Percentiles rank a stretch among this genome's conserved stretches.
These are phyloP conservation scores for Podaxis carcinomalis DNA, from an alignment of 768 basidiomycete species.

Conservation along the genomic window DNA sequence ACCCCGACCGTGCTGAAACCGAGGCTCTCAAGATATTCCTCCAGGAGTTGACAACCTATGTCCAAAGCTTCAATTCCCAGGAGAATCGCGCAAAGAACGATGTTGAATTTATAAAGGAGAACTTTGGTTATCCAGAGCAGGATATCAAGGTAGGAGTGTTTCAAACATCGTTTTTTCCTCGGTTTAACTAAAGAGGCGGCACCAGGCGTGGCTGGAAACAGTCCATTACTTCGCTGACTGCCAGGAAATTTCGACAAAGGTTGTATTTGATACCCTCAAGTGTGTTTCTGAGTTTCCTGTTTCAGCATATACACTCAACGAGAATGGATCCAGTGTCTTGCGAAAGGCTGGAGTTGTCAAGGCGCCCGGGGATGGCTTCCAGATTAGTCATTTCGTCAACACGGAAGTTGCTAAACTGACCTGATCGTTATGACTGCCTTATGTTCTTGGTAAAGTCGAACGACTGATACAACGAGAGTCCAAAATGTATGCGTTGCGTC, in stretches of 20 bases:
- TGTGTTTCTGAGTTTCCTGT: slow-evolving; percentile 26
- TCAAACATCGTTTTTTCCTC: not conserved
- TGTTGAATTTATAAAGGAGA: slow-evolving; percentile 70
- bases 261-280: slow-evolving; percentile 69
- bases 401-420: not conserved
- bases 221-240: slow-evolving; percentile 74
- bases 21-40: slow-evolving; percentile 57
- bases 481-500: not conserved
- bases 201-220: slow-evolving; percentile 78
- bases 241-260: slow-evolving; percentile 53
- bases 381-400: slow-evolving; percentile 10
- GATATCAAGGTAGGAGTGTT: slow-evolving; percentile 63
- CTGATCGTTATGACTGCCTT: not conserved
- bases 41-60: slow-evolving; percentile 53
- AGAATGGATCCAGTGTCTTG: not conserved
- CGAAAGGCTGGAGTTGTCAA: slow-evolving; percentile 13
- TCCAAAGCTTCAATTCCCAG: slow-evolving; percentile 59
- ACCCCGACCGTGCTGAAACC: slow-evolving; percentile 56
- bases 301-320: not conserved
- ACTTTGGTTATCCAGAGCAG: slow-evolving; percentile 76
- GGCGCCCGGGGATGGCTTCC: slow-evolving; percentile 12
- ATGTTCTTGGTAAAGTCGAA: not conserved
- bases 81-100: slow-evolving; percentile 54
- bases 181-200: not conserved
- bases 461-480: not conserved